Base-by-base conservation (phyloP, 768 basidiomycete species). In the Pleurotus giganteus region DNA sequence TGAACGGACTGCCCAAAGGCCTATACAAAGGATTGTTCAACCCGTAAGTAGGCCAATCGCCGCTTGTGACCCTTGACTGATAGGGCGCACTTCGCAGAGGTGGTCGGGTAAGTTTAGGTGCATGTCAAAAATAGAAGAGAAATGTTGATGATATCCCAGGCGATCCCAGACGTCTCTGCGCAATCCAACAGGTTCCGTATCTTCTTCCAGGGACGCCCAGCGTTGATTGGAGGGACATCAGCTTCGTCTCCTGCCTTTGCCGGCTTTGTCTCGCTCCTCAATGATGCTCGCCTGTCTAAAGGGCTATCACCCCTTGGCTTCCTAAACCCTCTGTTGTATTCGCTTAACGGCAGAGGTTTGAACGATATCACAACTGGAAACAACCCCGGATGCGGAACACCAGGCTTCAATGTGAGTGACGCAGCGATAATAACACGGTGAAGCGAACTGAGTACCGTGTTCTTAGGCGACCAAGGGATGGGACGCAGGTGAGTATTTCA, bases 121-220 rank as follows among this genome's bases (percentile, higher is more conserved):
- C 28, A 44, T 41, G 2, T 7, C 47, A 13, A 29, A 36, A 34
- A 19, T 21, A 17, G n/a, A 31, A 34, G 9, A 19, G 9, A 17
- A 23, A 17, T 28, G n/a, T n/a, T 53, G 9, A 28, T 26, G 8
- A 19, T 42, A 31, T 53, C 37, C 9, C 55, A 80, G 83, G 87
- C 71, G 9, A 72, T 75, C 60, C 88, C 87, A 8, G 88, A 90
- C 58, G 84, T 89, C 29, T 70, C 86, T 0, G 85, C 88, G 0
- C 39, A 65, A 44, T 53, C 63, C 7, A 42, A 65, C 39, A 64
- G 68, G 31, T 88, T 80, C 74, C 65, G 69, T 11, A 74, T 88
- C 39, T 74, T 74, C 66, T 66, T 75, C 44, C 51, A 62, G 24
- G 83, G 83, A 2, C 15, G 44, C 4, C 27, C 70, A 11, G 56